A percentile compares a stretch with the other conserved stretches of the same genome.
Conservation (phyloP, 2,329 filamentous ascomycete genomes). For the Zasmidium angulare region DNA sequence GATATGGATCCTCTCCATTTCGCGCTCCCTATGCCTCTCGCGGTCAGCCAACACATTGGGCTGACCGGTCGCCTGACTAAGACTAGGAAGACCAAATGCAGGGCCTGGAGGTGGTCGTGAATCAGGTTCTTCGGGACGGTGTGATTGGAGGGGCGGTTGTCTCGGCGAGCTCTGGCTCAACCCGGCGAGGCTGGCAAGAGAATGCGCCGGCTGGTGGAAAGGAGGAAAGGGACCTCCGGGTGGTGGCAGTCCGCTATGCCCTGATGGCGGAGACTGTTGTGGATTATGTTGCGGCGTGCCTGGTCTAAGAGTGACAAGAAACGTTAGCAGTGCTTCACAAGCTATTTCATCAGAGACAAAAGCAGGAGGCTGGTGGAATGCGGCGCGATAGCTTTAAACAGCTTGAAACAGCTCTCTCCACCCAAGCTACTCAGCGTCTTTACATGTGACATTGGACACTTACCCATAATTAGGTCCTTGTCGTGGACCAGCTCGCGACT, state of each 20-base stretch:
- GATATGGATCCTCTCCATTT: constrained; percentile 56
- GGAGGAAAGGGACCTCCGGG: constrained; percentile 42
- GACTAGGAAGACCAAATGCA: constrained; percentile 45
- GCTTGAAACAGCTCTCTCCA: no score
- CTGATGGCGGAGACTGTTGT: constrained; percentile 35
- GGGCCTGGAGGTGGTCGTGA: constrained; percentile 39
- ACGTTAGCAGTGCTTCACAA: constrained; percentile 6
- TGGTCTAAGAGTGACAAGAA: constrained; percentile 11
- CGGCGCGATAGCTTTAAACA: not conserved
- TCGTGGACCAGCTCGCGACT: constrained; percentile 4
- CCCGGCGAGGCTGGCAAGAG: constrained; percentile 45
- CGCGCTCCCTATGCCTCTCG: constrained; percentile 50
- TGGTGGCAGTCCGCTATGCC: constrained; percentile 32
- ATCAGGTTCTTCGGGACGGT: constrained; percentile 27
- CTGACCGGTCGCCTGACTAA: constrained; percentile 46
- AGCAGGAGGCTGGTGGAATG: not conserved
- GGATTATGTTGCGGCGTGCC: constrained; percentile 32
- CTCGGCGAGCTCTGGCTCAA: constrained; percentile 47
- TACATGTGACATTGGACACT: constrained; percentile 11
- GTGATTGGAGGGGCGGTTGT: constrained; percentile 30
- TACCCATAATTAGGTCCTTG: constrained; percentile 31
- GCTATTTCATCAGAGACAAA: not conserved
- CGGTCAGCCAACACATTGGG: constrained; percentile 31
- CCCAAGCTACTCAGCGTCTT: not conserved
- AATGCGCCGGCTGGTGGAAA: constrained; percentile 45